Base-by-base conservation (phyloP, 495 filamentous ascomycete species). In the Bacidia gigantensis region DNA sequence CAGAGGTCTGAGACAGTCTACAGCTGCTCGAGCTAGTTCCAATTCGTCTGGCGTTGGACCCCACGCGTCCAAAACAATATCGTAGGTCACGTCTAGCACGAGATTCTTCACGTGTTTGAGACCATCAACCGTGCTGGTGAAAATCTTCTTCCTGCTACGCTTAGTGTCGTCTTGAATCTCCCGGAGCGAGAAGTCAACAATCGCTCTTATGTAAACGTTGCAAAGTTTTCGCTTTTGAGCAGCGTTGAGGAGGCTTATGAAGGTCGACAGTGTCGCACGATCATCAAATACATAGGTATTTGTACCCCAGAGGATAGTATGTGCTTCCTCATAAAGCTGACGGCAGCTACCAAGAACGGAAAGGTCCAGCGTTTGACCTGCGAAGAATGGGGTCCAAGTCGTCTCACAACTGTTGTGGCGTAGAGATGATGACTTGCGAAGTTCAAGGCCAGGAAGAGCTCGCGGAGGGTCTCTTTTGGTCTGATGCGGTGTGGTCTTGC, bases 261-360 rank as follows among this genome's bases (percentile, higher is more conserved):
- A 51, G 1, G 21, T 39, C 0, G 12, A 5, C 12, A 56, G 45
- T 9, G 41, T 14, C 17, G 14, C 11, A 7, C 38, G 21, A 46
- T 46, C 26, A 10, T 46, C 40, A 17, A 56, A 51, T 17, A 47
- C 46, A 49, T 51, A 56, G 21, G 32, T 45, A 20, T 51, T 56
- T n/a, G 54, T 56, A 2, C 48, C 22, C 54, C 54, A 56, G 2
- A 56, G 20, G 20, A 52, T 41, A 2, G 38, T n/a, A 26, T 51
- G 32, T 1, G 54, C 54, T 51, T 51, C 48, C 32, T 35, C 26
- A 32, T 43, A 51, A 3, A 56, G 24, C 12, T 51, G 38, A 1
- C 49, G 39, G 40, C 54, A 56, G 14, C 46, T 42, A 17, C 41
- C 41, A 21, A 56, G 41, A 11, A 52, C 26, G 9, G 38, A 43